Conservation (phyloP, 805 yeast genomes). For the Metschnikowia henanensis region DNA sequence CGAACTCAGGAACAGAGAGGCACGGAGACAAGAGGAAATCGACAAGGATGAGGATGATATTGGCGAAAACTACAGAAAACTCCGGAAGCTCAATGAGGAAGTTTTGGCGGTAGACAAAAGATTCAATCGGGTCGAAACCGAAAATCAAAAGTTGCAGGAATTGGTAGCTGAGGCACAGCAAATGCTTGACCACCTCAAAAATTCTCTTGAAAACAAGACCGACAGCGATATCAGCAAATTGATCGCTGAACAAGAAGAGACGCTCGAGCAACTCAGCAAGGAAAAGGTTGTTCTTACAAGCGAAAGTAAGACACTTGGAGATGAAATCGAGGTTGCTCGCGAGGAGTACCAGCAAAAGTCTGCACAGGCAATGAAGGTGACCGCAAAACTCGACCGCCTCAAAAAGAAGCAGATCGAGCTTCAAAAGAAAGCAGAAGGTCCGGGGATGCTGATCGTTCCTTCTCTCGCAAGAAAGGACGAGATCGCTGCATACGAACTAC, state of each 20-base stretch:
- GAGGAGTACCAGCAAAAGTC: constrained; percentile 36
- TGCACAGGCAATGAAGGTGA: constrained; percentile 31
- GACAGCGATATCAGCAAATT: constrained; percentile 14
- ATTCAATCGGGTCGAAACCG: constrained; percentile 30
- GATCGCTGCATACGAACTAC: constrained; percentile 26
- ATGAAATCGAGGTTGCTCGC: constrained; percentile 31
- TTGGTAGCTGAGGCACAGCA: constrained; percentile 5
- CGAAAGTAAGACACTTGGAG: constrained; percentile 26
- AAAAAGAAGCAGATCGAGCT: constrained; percentile 22
- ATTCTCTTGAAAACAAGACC: constrained; percentile 15
- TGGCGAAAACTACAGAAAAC: constrained; percentile 41
- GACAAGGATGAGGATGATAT: constrained; percentile 39
- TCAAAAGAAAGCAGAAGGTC: constrained; percentile 27
- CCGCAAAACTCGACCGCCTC: constrained; percentile 21
- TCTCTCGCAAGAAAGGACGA: constrained; percentile 35
- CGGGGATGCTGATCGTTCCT: constrained; percentile 38
- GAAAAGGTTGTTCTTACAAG: constrained; percentile 25
- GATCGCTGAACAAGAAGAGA: constrained; percentile 20
- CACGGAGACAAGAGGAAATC: constrained; percentile 30
- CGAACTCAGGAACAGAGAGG: constrained; percentile 24
- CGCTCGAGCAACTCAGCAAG: constrained; percentile 24
- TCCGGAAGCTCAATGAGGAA: constrained; percentile 35
- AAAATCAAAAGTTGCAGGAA: constrained; percentile 23
- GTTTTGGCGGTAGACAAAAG: constrained; percentile 34
- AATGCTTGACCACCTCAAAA: constrained; percentile 12